Evolutionary conservation across 768 basidiomycete species (phyloP).

Genomic region (Boletus rufocinnamomeus): DNA sequence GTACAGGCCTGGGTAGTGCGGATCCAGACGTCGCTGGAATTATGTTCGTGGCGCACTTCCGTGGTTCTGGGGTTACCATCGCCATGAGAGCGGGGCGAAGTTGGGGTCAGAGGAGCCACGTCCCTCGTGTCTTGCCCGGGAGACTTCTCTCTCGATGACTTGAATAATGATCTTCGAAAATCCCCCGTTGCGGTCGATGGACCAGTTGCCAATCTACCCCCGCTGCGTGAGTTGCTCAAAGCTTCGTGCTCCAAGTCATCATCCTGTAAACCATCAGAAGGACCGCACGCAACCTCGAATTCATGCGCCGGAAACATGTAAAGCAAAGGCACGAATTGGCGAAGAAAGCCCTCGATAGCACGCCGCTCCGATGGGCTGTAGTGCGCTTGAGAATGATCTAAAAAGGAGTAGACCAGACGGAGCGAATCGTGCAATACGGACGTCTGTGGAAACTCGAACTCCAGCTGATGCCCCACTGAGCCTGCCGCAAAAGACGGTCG

Average conservation of each 20-base stretch:
- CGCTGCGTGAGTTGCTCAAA: constrained; percentile 27
- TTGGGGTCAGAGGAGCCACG: constrained; percentile 32
- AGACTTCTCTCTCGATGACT: constrained; percentile 66
- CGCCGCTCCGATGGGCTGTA: constrained; percentile 79
- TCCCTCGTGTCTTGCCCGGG: constrained; percentile 33
- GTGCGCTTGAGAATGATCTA: constrained; percentile 80
- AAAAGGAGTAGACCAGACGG: constrained; percentile 87
- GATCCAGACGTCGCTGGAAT: constrained; percentile 59
- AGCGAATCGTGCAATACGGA: constrained; percentile 84
- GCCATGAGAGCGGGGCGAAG: constrained; percentile 11
- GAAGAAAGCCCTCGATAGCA: constrained; percentile 81
- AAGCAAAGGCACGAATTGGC: constrained; percentile 79
- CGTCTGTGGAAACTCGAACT: constrained; percentile 75
- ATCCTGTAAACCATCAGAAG: constrained; percentile 50
- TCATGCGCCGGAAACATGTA: constrained; percentile 70
- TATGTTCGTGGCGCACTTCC: constrained; percentile 1
- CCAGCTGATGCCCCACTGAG: constrained; percentile 68
- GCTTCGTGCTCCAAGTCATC: constrained; percentile 34
- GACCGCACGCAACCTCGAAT: constrained; percentile 62
- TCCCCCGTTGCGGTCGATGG: constrained; percentile 62
- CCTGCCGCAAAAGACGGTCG: constrained; percentile 45
- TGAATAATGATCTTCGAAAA: constrained; percentile 76
- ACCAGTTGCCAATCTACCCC: constrained; percentile 49
- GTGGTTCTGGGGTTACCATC: constrained; percentile 1
- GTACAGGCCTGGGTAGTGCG: constrained; percentile 36